Percentiles rank a stretch among this genome's conserved stretches.
These are phyloP conservation scores for Amanita pseudoporphyria DNA, from an alignment of 768 basidiomycete species.

Conservation along the genomic window DNA sequence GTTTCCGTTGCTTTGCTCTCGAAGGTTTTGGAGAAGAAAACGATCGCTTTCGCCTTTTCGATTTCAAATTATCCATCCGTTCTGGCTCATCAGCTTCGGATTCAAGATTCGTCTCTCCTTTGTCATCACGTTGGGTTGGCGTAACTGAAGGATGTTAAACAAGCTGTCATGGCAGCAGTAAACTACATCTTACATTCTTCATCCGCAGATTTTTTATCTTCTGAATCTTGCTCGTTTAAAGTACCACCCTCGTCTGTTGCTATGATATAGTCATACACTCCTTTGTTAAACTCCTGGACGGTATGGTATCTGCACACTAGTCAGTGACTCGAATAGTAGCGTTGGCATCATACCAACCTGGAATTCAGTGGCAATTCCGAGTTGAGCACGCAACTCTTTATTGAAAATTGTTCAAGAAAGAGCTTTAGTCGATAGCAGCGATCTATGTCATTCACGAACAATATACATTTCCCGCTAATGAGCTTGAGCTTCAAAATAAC, in stretches of 20 bases:
- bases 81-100: constrained; percentile 14
- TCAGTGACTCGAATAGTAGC: background rate
- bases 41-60: constrained; percentile 52
- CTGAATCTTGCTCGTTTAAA: constrained; percentile 34
- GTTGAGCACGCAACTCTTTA: constrained; percentile 93
- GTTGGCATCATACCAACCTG: constrained; percentile 33
- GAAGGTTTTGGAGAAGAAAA: constrained; percentile 24
- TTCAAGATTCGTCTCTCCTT: constrained; percentile 9
- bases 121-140: constrained; percentile 41
- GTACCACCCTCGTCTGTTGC: constrained; percentile 86
- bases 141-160: constrained; percentile 29
- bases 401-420: constrained; percentile 97
- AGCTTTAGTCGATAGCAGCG: constrained; percentile 92
- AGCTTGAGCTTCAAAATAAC: constrained; percentile 95
- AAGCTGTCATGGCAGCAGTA: background rate
- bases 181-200: constrained; percentile 14
- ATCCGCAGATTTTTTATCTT: constrained; percentile 26
- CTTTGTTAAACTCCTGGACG: constrained; percentile 98
- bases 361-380: constrained; percentile 94
- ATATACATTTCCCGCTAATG: constrained; percentile 90
- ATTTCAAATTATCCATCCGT: constrained; percentile 10
- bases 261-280: constrained; percentile 97
- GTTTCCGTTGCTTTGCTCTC: constrained; percentile 36
- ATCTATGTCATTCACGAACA: constrained; percentile 96
- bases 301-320: constrained; percentile 66